phyloP scores from a whole-genome alignment of 2,329 filamentous ascomycete genomes.

The Penicillium sp. region DNA sequence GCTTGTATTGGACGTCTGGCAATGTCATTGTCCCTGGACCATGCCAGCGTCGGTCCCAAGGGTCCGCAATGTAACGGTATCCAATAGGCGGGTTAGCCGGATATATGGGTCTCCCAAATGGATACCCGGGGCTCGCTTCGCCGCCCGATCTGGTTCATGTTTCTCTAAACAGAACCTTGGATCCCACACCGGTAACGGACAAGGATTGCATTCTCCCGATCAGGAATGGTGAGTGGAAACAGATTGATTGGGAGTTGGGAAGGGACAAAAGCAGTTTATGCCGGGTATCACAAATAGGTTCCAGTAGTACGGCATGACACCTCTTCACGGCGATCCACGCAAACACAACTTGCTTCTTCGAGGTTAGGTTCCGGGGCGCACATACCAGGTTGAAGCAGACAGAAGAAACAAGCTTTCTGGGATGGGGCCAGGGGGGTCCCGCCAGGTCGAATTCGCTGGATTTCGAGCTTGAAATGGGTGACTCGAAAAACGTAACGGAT shows the following conservation, averaged over 20 bases:
- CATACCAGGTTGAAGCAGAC: slow-evolving; percentile 2
- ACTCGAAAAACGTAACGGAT: too few relatives aligned
- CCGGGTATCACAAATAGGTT: neutral
- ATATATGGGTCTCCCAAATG: neutral
- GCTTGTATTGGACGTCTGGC: neutral
- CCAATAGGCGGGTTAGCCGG: neutral
- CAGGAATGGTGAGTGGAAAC: neutral
- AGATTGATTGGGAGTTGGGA: neutral
- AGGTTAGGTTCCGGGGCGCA: slow-evolving; percentile 6
- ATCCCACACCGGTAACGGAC: neutral
- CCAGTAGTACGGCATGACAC: neutral
- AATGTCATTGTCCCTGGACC: slow-evolving; percentile 5
- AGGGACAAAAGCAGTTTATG: neutral
- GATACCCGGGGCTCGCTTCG: neutral
- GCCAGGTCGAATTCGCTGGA: neutral
- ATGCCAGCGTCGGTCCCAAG: neutral
- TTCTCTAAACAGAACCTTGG: neutral
- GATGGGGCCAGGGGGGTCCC: slow-evolving; percentile 1
- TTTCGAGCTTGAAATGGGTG: too few relatives aligned
- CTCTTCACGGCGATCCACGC: neutral
- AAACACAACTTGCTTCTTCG: slow-evolving; percentile 1
- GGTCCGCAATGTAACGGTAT: neutral
- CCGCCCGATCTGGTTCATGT: neutral
- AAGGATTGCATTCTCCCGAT: neutral
- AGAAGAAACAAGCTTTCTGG: slow-evolving; percentile 19